These are phyloP conservation scores for Claviceps pazoutovae DNA, from an alignment of 2,329 filamentous ascomycete genomes.

Conservation along the genomic window DNA sequence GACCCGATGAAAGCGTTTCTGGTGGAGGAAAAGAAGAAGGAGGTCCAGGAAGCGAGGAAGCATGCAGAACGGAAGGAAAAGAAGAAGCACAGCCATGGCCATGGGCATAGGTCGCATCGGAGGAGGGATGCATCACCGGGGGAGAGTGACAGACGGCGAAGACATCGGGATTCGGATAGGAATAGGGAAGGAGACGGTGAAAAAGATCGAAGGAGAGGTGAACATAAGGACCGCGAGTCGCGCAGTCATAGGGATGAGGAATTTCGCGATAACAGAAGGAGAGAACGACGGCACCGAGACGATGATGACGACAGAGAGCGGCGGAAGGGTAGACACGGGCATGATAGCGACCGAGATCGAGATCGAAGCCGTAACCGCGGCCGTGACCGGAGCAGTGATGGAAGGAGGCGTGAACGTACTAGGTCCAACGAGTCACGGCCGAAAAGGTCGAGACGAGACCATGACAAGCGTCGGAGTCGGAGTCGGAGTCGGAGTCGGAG, in stretches of 20 bases:
- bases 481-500: constrained; percentile 14
- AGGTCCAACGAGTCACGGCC: constrained; percentile 15
- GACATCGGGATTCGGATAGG: constrained; percentile 8
- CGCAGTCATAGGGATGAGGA: not conserved
- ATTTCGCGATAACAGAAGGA: constrained; percentile 11
- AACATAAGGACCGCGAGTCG: constrained; percentile 7
- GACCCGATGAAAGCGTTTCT: constrained; percentile 94
- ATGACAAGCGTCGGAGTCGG: constrained; percentile 11
- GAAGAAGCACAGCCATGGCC: constrained; percentile 32
- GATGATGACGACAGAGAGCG: constrained; percentile 11
- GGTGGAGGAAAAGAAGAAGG: constrained; percentile 81
- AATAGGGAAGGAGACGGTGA: constrained; percentile 6
- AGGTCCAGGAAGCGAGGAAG: constrained; percentile 57
- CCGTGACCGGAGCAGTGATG: constrained; percentile 13
- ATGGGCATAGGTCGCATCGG: constrained; percentile 8
- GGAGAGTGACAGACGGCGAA: constrained; percentile 13
- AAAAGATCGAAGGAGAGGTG: constrained; percentile 10
- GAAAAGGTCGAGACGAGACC: constrained; percentile 15
- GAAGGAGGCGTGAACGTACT: constrained; percentile 14
- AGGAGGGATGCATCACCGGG: constrained; percentile 22
- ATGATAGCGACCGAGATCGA: constrained; percentile 13
- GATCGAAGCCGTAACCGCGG: constrained; percentile 10
- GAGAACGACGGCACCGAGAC: constrained; percentile 13
- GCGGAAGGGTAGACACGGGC: not conserved
- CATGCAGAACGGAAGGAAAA: constrained; percentile 34